Evolutionary conservation across 306 rosid species (phyloP).

Genomic region (Dicorynia guianensis): DNA sequence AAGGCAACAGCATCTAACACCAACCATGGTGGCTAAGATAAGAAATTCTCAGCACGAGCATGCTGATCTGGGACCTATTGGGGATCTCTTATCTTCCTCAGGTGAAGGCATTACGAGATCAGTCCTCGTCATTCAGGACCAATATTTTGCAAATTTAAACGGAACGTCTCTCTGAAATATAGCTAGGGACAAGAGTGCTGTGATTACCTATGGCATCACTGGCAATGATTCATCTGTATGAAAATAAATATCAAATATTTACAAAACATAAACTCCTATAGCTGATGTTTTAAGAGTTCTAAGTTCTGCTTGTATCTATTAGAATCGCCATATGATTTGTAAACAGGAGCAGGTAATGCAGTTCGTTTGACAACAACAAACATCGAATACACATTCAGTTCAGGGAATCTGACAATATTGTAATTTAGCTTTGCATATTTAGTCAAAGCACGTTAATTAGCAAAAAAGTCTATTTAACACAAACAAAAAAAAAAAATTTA

Average conservation of each 20-base stretch:
- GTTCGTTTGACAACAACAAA: neutral
- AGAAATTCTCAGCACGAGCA: slow-evolving; percentile 28
- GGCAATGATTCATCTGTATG: slow-evolving; percentile 15
- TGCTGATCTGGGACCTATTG: slow-evolving; percentile 46
- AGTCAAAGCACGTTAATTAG: neutral
- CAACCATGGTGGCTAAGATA: slow-evolving; percentile 22
- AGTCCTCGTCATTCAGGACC: slow-evolving; percentile 41
- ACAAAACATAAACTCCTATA: slow-evolving; percentile 1
- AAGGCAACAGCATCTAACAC: slow-evolving; percentile 11
- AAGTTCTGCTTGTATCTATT: neutral
- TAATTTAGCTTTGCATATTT: neutral
- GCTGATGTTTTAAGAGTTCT: neutral
- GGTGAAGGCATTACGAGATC: slow-evolving; percentile 41
- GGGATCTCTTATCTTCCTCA: slow-evolving; percentile 42
- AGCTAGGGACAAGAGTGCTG: neutral
- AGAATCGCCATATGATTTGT: neutral
- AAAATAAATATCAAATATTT: neutral
- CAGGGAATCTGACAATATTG: neutral
- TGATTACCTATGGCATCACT: neutral
- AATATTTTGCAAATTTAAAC: slow-evolving; percentile 6
- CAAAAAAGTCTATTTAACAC: too few relatives aligned
- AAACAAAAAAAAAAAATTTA: too few relatives aligned
- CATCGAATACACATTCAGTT: neutral
- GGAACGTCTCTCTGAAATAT: neutral
- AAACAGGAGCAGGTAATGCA: neutral